Evolutionary conservation across 2,329 filamentous ascomycete species (phyloP).

Genomic region (Pseudogymnoascus sp.): DNA sequence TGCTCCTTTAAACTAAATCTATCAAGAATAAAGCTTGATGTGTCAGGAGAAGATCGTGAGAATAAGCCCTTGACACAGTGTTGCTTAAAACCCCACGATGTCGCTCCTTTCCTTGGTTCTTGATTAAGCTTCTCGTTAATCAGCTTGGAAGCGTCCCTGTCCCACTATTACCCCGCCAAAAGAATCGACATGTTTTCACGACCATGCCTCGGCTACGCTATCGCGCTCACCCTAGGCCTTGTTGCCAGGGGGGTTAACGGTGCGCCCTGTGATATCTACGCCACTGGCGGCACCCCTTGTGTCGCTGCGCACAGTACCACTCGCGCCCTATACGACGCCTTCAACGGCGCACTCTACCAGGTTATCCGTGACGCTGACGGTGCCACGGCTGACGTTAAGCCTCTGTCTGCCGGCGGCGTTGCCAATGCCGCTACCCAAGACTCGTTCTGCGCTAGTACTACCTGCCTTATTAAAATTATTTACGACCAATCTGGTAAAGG

Average conservation of each 20-base stretch:
- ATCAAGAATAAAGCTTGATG: conserved; percentile 11
- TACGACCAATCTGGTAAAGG: conserved; percentile 57
- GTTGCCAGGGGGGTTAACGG: conserved; percentile 35
- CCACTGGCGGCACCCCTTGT: conserved; percentile 47
- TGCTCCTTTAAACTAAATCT: background rate
- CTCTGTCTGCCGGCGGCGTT: conserved; percentile 50
- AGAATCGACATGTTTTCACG: conserved; percentile 13
- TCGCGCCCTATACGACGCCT: conserved; percentile 47
- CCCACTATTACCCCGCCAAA: conserved; percentile 10
- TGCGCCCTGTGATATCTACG: conserved; percentile 53
- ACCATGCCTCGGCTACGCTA: conserved; percentile 14
- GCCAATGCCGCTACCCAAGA: conserved; percentile 55
- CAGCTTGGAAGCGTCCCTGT: background rate
- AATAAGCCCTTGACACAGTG: background rate
- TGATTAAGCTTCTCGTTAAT: conserved; percentile 10
- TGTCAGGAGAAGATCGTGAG: conserved; percentile 12
- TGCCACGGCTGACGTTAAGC: conserved; percentile 22
- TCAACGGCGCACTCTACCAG: conserved; percentile 46
- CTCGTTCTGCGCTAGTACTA: conserved; percentile 50
- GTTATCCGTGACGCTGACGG: conserved; percentile 42
- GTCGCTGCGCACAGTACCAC: conserved; percentile 56
- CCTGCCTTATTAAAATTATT: conserved; percentile 55
- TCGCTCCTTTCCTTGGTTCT: conserved; percentile 3
- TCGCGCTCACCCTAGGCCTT: conserved; percentile 26
- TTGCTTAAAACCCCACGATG: background rate